A percentile compares a stretch with the other conserved stretches of the same genome.
phyloP scores from a whole-genome alignment of 1,284 basidiomycete genomes.

The Ustilago curta region DNA sequence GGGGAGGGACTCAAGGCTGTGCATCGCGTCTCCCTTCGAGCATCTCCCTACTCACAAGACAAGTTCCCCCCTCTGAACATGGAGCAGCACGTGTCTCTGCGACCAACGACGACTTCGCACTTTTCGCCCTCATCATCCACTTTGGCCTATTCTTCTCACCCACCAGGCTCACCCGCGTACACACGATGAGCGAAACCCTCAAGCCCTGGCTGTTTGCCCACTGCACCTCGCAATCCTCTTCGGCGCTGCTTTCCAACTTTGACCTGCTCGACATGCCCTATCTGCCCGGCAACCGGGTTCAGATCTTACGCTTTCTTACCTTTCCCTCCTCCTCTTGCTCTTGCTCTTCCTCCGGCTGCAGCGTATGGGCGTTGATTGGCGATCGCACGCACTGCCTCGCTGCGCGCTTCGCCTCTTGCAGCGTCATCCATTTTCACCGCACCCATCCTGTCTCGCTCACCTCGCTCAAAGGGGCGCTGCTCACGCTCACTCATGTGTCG shows the following conservation, averaged over 20 bases:
- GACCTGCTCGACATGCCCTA: slow-evolving; percentile 38
- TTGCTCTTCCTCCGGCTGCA: not conserved
- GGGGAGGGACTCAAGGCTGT: too few relatives aligned
- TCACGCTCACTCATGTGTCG: slow-evolving; percentile 26
- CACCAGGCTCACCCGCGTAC: too few relatives aligned
- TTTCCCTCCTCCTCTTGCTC: slow-evolving; percentile 26
- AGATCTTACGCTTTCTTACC: slow-evolving; percentile 41
- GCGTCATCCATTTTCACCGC: not conserved
- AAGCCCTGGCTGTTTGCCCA: slow-evolving; percentile 34
- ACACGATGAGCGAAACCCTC: slow-evolving; percentile 38
- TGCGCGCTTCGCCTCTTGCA: slow-evolving; percentile 15
- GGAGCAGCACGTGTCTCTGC: too few relatives aligned
- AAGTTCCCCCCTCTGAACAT: too few relatives aligned
- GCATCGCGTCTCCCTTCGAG: too few relatives aligned
- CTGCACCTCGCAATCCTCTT: slow-evolving; percentile 8
- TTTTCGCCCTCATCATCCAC: too few relatives aligned
- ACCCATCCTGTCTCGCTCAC: slow-evolving; percentile 35
- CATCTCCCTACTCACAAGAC: too few relatives aligned
- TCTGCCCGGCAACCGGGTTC: slow-evolving; percentile 32
- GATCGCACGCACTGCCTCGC: slow-evolving; percentile 46
- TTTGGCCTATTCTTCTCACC: too few relatives aligned
- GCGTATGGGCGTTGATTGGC: slow-evolving; percentile 38
- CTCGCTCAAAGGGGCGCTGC: slow-evolving; percentile 32
- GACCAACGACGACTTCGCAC: too few relatives aligned
- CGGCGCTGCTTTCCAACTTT: slow-evolving; percentile 6